Conservation (phyloP, 768 basidiomycete species). For the Arthromyces matolae region DNA sequence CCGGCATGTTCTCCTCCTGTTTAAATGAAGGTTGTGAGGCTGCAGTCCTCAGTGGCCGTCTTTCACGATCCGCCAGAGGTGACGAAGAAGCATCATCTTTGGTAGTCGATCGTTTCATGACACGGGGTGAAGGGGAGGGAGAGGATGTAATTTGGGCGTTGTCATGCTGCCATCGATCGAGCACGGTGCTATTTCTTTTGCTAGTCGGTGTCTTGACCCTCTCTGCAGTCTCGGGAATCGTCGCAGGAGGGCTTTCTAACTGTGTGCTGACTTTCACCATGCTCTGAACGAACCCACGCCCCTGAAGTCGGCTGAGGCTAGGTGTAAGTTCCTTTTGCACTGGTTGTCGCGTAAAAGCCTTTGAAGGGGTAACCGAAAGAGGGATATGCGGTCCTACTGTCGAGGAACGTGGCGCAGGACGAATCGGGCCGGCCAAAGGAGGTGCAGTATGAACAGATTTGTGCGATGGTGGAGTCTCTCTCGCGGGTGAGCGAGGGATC, state of each 20-base stretch:
- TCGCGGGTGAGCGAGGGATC: slow-evolving; percentile 24
- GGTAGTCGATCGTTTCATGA: slow-evolving; percentile 38
- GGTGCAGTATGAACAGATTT: slow-evolving; percentile 35
- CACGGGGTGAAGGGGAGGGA: slow-evolving; percentile 39
- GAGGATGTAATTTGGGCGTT: slow-evolving; percentile 27
- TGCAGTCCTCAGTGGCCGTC: slow-evolving; percentile 18
- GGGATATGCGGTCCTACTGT: slow-evolving; percentile 41
- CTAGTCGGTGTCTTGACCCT: slow-evolving; percentile 29
- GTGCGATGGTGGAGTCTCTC: slow-evolving; percentile 26
- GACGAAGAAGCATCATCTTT: slow-evolving; percentile 17
- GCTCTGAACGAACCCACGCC: slow-evolving; percentile 82
- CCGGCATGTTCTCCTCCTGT: slow-evolving; percentile 9
- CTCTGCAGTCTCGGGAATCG: slow-evolving; percentile 29
- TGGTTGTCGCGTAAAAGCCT: slow-evolving; percentile 56
- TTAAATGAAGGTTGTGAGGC: slow-evolving; percentile 22
- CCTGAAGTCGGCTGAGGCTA: slow-evolving; percentile 77
- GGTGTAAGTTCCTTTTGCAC: slow-evolving; percentile 72
- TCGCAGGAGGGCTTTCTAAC: slow-evolving; percentile 39
- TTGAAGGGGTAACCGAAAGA: slow-evolving; percentile 42
- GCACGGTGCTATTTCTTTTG: slow-evolving; percentile 47
- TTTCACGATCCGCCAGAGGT: slow-evolving; percentile 4
- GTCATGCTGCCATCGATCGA: slow-evolving; percentile 67
- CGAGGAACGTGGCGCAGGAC: slow-evolving; percentile 45
- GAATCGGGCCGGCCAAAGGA: slow-evolving; percentile 51
- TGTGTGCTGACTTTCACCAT: slow-evolving; percentile 70